Evolutionary conservation across 2,329 filamentous ascomycete genomes (phyloP).

Genomic region (Exophiala oligosperma): DNA sequence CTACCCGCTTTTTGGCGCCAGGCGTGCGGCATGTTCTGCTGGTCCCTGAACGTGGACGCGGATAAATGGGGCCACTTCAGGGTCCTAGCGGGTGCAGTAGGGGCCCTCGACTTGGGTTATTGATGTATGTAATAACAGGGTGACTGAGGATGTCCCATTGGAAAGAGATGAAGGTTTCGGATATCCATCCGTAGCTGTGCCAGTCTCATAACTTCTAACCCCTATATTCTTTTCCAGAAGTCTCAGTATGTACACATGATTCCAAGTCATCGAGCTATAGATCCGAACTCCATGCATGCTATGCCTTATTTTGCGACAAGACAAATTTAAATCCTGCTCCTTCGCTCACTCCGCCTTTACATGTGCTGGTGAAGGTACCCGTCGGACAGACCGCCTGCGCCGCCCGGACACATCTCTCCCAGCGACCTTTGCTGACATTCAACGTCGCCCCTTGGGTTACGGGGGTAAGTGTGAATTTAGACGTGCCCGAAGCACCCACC

Average conservation of each 20-base stretch:
- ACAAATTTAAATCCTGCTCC: conserved; percentile 33
- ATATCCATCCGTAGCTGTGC: too few species aligned
- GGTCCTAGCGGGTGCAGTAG: too few species aligned
- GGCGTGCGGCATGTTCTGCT: too few species aligned
- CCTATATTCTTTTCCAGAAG: too few species aligned
- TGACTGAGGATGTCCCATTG: too few species aligned
- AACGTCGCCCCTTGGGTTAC: conserved; percentile 47
- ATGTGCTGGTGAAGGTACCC: conserved; percentile 47
- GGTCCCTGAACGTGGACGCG: too few species aligned
- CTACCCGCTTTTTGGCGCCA: too few species aligned
- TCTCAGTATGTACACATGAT: neutral
- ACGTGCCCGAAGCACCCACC: conserved; percentile 48
- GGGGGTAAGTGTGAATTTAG: conserved; percentile 49
- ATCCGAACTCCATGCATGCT: neutral
- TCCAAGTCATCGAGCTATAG: neutral
- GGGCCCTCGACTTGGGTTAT: too few species aligned
- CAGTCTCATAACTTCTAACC: too few species aligned
- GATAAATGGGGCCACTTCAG: too few species aligned
- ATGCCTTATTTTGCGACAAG: conserved; percentile 4
- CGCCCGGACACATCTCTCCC: conserved; percentile 57
- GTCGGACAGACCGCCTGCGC: conserved; percentile 53
- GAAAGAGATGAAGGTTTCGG: too few species aligned
- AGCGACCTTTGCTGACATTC: conserved; percentile 53
- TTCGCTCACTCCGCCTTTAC: conserved; percentile 49
- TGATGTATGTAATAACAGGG: too few species aligned